A percentile compares a stretch with the other conserved stretches of the same genome.
These are phyloP conservation scores for Dactylonectria estremocensis DNA, from an alignment of 2,329 filamentous ascomycete genomes.

Conservation along the genomic window DNA sequence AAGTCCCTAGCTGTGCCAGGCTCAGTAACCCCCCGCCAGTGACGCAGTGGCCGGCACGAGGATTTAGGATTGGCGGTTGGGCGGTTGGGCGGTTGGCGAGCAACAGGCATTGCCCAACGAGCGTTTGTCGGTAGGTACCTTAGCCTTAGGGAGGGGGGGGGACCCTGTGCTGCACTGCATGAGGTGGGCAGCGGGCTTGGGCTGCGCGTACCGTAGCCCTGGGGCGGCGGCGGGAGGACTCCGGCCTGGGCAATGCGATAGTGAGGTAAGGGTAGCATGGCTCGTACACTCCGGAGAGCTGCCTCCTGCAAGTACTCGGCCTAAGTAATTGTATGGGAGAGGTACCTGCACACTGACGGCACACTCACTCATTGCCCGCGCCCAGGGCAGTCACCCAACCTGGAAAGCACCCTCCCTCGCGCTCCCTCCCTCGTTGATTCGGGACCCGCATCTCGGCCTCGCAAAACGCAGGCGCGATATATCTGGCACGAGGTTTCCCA, in stretches of 20 bases:
- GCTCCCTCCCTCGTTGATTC: slow-evolving; percentile 24
- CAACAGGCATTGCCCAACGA: slow-evolving; percentile 25
- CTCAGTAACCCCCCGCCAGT: not conserved
- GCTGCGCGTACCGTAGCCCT: slow-evolving; percentile 6
- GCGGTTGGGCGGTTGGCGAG: not conserved
- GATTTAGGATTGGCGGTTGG: not conserved
- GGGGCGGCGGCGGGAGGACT: slow-evolving; percentile 23
- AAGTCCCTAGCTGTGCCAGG: slow-evolving; percentile 13
- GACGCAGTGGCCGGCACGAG: slow-evolving; percentile 8
- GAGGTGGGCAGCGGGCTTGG: not conserved
- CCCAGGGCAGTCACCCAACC: too few species aligned
- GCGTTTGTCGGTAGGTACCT: slow-evolving; percentile 14
- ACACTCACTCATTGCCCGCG: too few species aligned
- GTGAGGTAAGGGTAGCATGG: not conserved
- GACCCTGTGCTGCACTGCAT: slow-evolving; percentile 6
- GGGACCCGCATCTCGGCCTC: slow-evolving; percentile 21
- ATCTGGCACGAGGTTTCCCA: slow-evolving; percentile 24
- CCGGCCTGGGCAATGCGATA: slow-evolving; percentile 19
- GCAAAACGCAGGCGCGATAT: slow-evolving; percentile 15
- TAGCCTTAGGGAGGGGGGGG: not conserved
- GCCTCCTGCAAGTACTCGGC: too few species aligned
- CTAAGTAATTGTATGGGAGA: too few species aligned
- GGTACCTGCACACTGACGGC: slow-evolving; percentile 6
- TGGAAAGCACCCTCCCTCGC: slow-evolving; percentile 11
- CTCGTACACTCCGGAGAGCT: slow-evolving; percentile 21